phyloP scores from a whole-genome alignment of 768 basidiomycete species.

The Antrodiella citrinella region DNA sequence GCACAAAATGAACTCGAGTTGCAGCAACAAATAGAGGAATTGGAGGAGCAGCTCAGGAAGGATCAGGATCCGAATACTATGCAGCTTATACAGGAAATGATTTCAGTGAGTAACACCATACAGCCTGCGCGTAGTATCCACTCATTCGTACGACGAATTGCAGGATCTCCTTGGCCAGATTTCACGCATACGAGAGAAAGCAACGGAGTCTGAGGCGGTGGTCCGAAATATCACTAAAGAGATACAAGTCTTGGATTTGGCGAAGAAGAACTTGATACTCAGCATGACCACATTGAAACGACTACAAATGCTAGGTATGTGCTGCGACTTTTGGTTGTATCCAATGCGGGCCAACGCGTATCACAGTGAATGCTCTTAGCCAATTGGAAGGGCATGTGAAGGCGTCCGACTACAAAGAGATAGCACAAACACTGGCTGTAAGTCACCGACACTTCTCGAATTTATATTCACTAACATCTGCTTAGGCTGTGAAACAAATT shows the following conservation, averaged over 20 bases:
- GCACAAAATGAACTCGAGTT: slow-evolving; percentile 62
- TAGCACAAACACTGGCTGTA: slow-evolving; percentile 75
- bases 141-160: neutral
- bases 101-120: slow-evolving; percentile 53
- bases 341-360: too few species aligned
- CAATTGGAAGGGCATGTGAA: slow-evolving; percentile 75
- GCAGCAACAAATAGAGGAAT: slow-evolving; percentile 59
- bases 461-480: slow-evolving; percentile 1
- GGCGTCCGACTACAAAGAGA: slow-evolving; percentile 74
- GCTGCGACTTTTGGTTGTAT: neutral
- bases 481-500: slow-evolving; percentile 83
- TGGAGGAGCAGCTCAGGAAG: slow-evolving; percentile 57
- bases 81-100: slow-evolving; percentile 92
- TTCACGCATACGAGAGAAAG: slow-evolving; percentile 93
- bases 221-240: slow-evolving; percentile 94
- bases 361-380: slow-evolving; percentile 73
- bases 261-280: slow-evolving; percentile 85
- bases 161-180: slow-evolving; percentile 94
- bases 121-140: too few species aligned
- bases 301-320: slow-evolving; percentile 88
- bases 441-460: slow-evolving; percentile 21
- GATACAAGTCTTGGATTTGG: slow-evolving; percentile 88
- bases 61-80: slow-evolving; percentile 88
- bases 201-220: slow-evolving; percentile 93
- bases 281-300: slow-evolving; percentile 88